A percentile compares a stretch with the other conserved stretches of the same genome.
Conservation (phyloP, 495 filamentous ascomycete genomes). For the Melanomma pulvis-pyrius region DNA sequence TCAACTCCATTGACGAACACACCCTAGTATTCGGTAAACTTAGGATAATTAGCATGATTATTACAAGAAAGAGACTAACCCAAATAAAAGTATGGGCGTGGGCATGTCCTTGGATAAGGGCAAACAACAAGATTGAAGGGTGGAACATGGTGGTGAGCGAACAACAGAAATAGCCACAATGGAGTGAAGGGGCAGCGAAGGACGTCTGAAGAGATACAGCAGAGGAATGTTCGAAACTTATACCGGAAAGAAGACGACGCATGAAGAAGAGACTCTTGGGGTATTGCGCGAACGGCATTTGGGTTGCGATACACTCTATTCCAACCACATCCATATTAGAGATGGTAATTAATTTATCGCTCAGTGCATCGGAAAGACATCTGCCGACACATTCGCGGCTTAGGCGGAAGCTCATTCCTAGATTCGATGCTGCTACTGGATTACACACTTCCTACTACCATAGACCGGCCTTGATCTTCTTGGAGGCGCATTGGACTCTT, state of each 20-base stretch:
- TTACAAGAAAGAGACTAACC: constrained; percentile 3
- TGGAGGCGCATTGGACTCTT: background rate
- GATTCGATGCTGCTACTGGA: background rate
- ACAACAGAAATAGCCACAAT: background rate
- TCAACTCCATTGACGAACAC: constrained; percentile 36
- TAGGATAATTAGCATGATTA: background rate
- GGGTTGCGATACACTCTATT: constrained; percentile 24
- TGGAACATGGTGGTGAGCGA: constrained; percentile 12
- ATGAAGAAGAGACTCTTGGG: background rate
- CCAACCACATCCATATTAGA: constrained; percentile 4
- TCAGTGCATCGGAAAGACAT: background rate
- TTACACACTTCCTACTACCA: background rate
- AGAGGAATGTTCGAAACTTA: background rate
- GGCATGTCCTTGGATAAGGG: constrained; percentile 1
- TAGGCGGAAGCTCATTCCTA: constrained; percentile 1
- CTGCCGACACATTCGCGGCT: background rate
- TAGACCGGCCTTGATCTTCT: background rate
- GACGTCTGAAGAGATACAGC: background rate
- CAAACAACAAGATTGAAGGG: background rate
- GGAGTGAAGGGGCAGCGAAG: background rate
- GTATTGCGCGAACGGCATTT: constrained; percentile 4
- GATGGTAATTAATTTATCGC: constrained; percentile 13
- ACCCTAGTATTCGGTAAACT: constrained; percentile 9
- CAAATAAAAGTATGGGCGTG: constrained; percentile 27
- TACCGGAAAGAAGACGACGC: background rate